Evolutionary conservation across 768 basidiomycete genomes (phyloP).

Genomic region (Suillus variegatus): DNA sequence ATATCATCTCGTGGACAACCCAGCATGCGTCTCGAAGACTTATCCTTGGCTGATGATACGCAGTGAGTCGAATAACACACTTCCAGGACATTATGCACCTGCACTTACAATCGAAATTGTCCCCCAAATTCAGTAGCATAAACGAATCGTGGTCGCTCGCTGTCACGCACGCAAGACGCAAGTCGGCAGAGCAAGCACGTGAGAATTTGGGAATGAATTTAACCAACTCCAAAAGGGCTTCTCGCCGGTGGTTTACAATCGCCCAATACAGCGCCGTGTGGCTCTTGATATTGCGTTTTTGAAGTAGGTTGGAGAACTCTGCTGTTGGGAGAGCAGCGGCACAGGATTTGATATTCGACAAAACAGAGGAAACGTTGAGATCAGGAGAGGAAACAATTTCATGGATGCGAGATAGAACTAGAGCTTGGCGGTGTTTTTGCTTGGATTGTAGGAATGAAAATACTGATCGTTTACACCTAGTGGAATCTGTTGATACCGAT

Average conservation of each 20-base stretch:
- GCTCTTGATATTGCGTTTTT: neutral
- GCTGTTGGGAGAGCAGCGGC: neutral
- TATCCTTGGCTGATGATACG: conserved; percentile 35
- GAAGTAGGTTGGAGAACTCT: neutral
- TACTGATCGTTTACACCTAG: too few relatives aligned
- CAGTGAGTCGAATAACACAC: neutral
- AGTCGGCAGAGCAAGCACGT: neutral
- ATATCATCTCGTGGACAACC: too few relatives aligned
- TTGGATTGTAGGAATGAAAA: too few relatives aligned
- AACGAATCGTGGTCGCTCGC: neutral
- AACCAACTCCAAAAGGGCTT: neutral
- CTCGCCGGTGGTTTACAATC: neutral
- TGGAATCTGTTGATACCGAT: too few relatives aligned
- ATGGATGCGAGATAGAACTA: neutral
- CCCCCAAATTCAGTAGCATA: neutral
- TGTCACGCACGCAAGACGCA: neutral
- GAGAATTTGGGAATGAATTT: neutral
- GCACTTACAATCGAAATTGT: neutral
- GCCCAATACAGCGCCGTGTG: neutral
- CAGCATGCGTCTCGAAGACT: conserved; percentile 12
- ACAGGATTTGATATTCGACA: neutral
- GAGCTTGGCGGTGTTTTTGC: neutral
- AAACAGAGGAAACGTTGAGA: neutral
- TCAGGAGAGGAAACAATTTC: neutral
- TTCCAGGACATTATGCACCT: neutral